A percentile compares a stretch with the other conserved stretches of the same genome.
phyloP scores from a whole-genome alignment of 1,284 basidiomycete species.

The Malassezia dermatis region DNA sequence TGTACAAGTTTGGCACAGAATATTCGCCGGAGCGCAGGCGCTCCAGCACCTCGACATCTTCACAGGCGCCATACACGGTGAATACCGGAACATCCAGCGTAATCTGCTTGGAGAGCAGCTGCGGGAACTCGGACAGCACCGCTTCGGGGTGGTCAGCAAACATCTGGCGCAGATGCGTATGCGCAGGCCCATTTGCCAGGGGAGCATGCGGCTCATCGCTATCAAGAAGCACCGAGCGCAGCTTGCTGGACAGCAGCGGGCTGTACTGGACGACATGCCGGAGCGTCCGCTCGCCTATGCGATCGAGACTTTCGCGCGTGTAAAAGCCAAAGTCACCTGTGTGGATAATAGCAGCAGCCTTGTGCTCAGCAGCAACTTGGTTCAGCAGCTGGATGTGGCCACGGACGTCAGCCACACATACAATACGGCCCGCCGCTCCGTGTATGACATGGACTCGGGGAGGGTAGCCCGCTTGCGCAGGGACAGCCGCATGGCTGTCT shows the following conservation, averaged over 20 bases:
- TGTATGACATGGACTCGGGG: slow-evolving; percentile 33
- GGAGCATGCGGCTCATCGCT: slow-evolving; percentile 50
- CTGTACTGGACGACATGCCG: slow-evolving; percentile 95
- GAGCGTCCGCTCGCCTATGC: slow-evolving; percentile 84
- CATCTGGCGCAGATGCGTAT: slow-evolving; percentile 26
- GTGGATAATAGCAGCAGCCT: slow-evolving; percentile 72
- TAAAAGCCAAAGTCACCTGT: slow-evolving; percentile 99
- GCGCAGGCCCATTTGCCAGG: slow-evolving; percentile 13
- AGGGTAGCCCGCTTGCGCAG: neutral
- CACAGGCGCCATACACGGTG: slow-evolving; percentile 94
- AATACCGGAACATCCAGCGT: slow-evolving; percentile 64
- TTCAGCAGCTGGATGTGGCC: slow-evolving; percentile 69
- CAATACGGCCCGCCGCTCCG: slow-evolving; percentile 61
- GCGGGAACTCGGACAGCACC: slow-evolving; percentile 78
- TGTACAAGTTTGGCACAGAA: slow-evolving; percentile 63
- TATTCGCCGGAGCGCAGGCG: slow-evolving; percentile 76
- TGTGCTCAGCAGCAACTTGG: slow-evolving; percentile 79
- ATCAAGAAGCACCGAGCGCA: slow-evolving; percentile 69
- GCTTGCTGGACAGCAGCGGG: slow-evolving; percentile 73
- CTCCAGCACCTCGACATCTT: slow-evolving; percentile 85
- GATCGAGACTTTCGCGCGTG: slow-evolving; percentile 67
- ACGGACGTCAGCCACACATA: slow-evolving; percentile 88
- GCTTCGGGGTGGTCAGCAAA: slow-evolving; percentile 47
- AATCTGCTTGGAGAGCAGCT: slow-evolving; percentile 63
- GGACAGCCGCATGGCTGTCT: neutral